A percentile compares a stretch with the other conserved stretches of the same genome.
phyloP scores from a whole-genome alignment of 257 asterid species.

The Orobanche coerulescens region DNA sequence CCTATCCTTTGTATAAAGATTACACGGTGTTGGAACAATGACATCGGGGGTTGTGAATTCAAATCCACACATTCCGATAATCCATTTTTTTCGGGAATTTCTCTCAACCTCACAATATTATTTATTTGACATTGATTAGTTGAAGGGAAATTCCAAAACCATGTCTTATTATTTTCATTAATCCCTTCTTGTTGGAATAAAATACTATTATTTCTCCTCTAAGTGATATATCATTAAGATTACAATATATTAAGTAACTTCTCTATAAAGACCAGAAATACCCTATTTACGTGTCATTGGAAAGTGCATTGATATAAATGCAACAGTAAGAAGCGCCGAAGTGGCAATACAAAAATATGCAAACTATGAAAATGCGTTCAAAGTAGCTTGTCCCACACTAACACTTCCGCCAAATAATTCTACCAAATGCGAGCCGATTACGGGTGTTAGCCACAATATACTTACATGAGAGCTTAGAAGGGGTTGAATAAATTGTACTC shows the following conservation, averaged over 20 bases:
- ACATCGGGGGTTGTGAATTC: not conserved
- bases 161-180: too few species aligned
- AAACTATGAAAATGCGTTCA: conserved; percentile 18
- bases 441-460: too few species aligned
- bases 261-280: conserved; percentile 7
- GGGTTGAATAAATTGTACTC: too few species aligned
- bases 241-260: not conserved
- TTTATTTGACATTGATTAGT: too few species aligned
- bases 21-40: conserved; percentile 5
- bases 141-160: too few species aligned
- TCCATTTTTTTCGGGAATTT: too few species aligned
- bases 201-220: too few species aligned
- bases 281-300: conserved; percentile 18
- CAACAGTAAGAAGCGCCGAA: conserved; percentile 20
- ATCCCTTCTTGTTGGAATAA: too few species aligned
- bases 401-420: conserved; percentile 14
- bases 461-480: too few species aligned
- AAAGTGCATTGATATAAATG: conserved; percentile 19
- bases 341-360: conserved; percentile 18
- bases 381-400: conserved; percentile 17
- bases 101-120: too few species aligned
- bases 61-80: too few species aligned
- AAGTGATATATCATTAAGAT: not conserved
- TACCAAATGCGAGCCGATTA: too few species aligned
- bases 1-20: conserved; percentile 14